Evolutionary conservation across 441 rosid genomes (phyloP).

Genomic region (Jatropha podagrica): DNA sequence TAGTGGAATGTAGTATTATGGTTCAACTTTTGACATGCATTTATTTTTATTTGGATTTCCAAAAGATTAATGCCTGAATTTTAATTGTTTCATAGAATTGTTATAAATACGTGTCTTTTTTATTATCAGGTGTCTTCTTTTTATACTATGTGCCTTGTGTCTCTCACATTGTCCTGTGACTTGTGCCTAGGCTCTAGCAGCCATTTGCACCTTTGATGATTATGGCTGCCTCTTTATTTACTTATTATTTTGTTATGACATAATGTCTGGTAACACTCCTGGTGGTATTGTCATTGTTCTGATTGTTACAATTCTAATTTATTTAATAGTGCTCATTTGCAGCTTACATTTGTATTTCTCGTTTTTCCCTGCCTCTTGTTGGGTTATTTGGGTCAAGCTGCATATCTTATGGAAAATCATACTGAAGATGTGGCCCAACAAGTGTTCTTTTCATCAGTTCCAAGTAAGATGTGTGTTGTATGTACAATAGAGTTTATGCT

Average conservation of each 20-base stretch:
- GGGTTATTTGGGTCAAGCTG: slow-evolving; percentile 99
- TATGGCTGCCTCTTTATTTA: no score
- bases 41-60: no score
- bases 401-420: slow-evolving; percentile 76
- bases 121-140: no score
- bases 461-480: slow-evolving; percentile 55
- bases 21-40: no score
- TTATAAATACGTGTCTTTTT: no score
- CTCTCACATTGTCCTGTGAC: no score
- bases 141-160: no score
- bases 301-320: slow-evolving; percentile 33
- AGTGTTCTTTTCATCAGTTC: slow-evolving; percentile 87
- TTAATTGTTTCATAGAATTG: no score
- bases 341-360: slow-evolving; percentile 96
- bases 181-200: no score
- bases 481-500: slow-evolving; percentile 15
- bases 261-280: slow-evolving; percentile 10
- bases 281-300: slow-evolving; percentile 18
- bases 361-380: slow-evolving; percentile 91
- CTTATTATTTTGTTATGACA: background rate
- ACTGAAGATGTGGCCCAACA: slow-evolving; percentile 42
- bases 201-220: no score
- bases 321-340: slow-evolving; percentile 51
- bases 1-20: no score
- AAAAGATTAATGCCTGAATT: no score